Base-by-base conservation (phyloP, 495 filamentous ascomycete genomes). In the Letharia columbiana region DNA sequence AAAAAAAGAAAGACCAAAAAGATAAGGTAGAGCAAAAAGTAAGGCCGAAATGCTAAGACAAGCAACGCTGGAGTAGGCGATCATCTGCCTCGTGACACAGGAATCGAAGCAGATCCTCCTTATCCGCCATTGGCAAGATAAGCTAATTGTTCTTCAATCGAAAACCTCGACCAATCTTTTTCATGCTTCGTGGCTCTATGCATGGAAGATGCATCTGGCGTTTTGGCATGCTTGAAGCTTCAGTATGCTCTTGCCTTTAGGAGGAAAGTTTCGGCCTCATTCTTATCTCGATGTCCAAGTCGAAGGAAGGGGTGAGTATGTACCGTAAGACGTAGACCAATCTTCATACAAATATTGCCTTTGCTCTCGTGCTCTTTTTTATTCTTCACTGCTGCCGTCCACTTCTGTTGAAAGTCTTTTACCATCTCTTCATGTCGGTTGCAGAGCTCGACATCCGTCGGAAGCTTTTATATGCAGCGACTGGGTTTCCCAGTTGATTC, bases 111-210 rank as follows among this genome's bases (percentile, higher is more conserved):
- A 42, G 40, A 42, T 42, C 40, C 40, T 42, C 40, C 40, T 42
- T 42, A 42, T 42, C 40, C 9, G 40, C 12, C 12, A 42, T 13
- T 8, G 40, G 12, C 12, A 42, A 9, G 40, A 42, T 42, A 42
- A 42, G 40, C 40, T 39, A 39, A 8, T 39, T 39, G 37, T 8
- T 39, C 37, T 4, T 39, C 37, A 42, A 42, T 10, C 40, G 2
- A 42, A 6, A n/a, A 33, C 62, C 4, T 57, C 15, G 11, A 58
- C 62, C 62, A 64, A 64, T 64, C 50, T 64, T 17, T 13, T 54
- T 52, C 20, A 44, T 58, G 12, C 50, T 54, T 28, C 40, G n/a
- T 41, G 10, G 37, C 40, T 58, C 28, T 10, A 44, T 45, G 62
- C 62, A 64, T 17, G 37, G 15, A 35, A 17, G n/a, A 44, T 13